Evolutionary conservation across 805 yeast species (phyloP), one percentile per base, ranked within the genome.

Genomic region (Groenewaldozyma salmanticensis): DNA sequence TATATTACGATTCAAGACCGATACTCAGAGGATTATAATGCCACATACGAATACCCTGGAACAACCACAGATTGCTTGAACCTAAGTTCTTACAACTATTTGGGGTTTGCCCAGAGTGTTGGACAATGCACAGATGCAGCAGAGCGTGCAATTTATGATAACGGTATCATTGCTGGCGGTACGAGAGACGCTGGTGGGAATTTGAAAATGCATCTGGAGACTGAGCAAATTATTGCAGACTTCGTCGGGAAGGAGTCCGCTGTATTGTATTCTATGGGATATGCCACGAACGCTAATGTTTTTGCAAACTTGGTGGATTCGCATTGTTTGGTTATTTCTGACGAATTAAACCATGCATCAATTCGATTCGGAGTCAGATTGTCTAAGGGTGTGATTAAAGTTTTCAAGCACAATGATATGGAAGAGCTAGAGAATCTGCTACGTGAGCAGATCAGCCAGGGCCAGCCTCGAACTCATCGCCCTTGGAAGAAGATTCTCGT

Each of bases 21-120:
- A 52, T 64, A 68, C 24, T 71, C 87, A n/a, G 69, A 71, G 35
- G 80, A 81, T 50, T 73, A 74, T 53, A 77, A 77, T 57, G 68
- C 70, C 31, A 70, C 75, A 42, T 85, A 81, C 57, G 70, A 76
- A 27, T 84, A 81, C 56, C 75, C 85, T 31, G 96, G 96, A 7
- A 70, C 78, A 11, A 72, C 82, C 2, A 73, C 75, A 5, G 80
- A 81, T 50, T 85, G 94, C 58, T 68, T 92, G 49, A 92, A 92
- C 58, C 70, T 92, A 42, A 78, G 94, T 2, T 80, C 95, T 2
- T 92, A 92, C 64, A 92, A 92, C 62, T 92, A 92, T 61, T 71
- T 92, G 45, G 99, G 99, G 1, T 92, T 92, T 65, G 98, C 96
- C 18, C 97, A 92, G 65, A 81, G 94, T 40, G 80, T 77, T 49